These are phyloP conservation scores for Sclerotiophoma versabilis DNA, from an alignment of 2,329 filamentous ascomycete species.

Conservation along the genomic window DNA sequence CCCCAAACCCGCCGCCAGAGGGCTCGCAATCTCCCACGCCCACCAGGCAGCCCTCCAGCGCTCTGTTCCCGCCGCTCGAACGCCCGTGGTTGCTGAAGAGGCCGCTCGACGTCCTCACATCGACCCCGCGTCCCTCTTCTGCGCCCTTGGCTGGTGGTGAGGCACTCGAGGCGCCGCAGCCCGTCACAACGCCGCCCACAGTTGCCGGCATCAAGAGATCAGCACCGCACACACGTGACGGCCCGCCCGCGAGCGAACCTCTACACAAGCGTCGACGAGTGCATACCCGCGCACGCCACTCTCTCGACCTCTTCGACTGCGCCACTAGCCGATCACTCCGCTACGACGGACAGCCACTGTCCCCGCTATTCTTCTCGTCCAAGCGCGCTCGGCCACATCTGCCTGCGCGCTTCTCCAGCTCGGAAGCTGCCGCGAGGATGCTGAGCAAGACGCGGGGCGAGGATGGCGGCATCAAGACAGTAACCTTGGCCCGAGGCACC, in stretches of 20 bases:
- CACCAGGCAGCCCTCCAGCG: conserved; percentile 13
- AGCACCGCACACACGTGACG: conserved; percentile 10
- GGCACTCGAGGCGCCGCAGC: conserved; percentile 13
- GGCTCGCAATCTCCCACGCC: conserved; percentile 23
- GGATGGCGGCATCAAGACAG: conserved; percentile 59
- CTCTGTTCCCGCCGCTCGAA: neutral
- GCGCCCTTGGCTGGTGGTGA: conserved; percentile 14
- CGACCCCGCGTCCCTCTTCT: conserved; percentile 24
- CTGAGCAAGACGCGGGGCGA: conserved; percentile 59
- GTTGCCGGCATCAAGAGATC: conserved; percentile 8
- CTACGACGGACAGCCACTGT: conserved; percentile 49
- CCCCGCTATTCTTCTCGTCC: conserved; percentile 62
- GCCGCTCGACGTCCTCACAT: neutral
- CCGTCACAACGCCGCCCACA: conserved; percentile 17
- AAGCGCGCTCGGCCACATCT: conserved; percentile 53
- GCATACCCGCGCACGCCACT: conserved; percentile 39
- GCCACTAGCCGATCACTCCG: conserved; percentile 27
- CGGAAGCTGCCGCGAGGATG: conserved; percentile 65
- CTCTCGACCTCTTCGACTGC: conserved; percentile 47
- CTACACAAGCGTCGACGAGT: conserved; percentile 46
- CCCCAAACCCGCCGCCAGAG: conserved; percentile 15
- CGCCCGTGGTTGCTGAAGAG: conserved; percentile 8
- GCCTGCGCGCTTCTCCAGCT: conserved; percentile 63
- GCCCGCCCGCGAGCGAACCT: conserved; percentile 38
- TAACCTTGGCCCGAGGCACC: conserved; percentile 58